Percentiles rank a stretch among this genome's conserved stretches.
Evolutionary conservation across 2,329 filamentous ascomycete species (phyloP).

Genomic region (Venturia nashicola): DNA sequence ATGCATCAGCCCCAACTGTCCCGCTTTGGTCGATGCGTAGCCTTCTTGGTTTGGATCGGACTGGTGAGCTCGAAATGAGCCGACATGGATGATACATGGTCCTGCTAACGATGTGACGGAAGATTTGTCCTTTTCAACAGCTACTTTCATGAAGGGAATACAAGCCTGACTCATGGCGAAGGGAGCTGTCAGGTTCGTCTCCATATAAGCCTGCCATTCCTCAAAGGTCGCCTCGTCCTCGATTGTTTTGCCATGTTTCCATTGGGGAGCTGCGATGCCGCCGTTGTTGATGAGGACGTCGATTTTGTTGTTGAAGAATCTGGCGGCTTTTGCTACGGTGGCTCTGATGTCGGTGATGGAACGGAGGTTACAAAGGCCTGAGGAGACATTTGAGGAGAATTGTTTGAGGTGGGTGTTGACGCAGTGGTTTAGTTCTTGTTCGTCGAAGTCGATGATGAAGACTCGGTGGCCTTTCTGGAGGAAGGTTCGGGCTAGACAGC

Average conservation of each 20-base stretch:
- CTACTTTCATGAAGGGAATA: constrained; percentile 33
- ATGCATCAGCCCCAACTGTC: constrained; percentile 24
- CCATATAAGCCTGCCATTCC: constrained; percentile 34
- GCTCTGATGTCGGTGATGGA: constrained; percentile 28
- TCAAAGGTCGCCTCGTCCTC: constrained; percentile 29
- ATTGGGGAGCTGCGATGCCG: constrained; percentile 26
- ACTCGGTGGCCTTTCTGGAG: constrained; percentile 28
- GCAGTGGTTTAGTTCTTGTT: constrained; percentile 23
- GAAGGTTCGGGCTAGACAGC: constrained; percentile 32
- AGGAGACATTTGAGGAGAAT: constrained; percentile 21
- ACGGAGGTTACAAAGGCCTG: constrained; percentile 32
- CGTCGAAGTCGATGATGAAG: constrained; percentile 24
- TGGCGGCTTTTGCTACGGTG: constrained; percentile 28
- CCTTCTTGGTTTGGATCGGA: constrained; percentile 37
- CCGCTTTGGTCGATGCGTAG: constrained; percentile 32
- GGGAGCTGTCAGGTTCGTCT: constrained; percentile 35
- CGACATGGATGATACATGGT: constrained; percentile 35
- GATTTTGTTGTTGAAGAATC: constrained; percentile 29
- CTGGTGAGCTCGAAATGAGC: constrained; percentile 33
- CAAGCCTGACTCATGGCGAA: constrained; percentile 36
- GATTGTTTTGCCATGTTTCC: constrained; percentile 35
- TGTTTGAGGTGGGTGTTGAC: constrained; percentile 22
- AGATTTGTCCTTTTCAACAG: constrained; percentile 12
- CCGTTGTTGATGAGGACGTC: constrained; percentile 27
- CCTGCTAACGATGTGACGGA: constrained; percentile 20